A percentile compares a stretch with the other conserved stretches of the same genome.
Evolutionary conservation across 306 rosid species (phyloP).

Genomic region (Vigna hirtella): DNA sequence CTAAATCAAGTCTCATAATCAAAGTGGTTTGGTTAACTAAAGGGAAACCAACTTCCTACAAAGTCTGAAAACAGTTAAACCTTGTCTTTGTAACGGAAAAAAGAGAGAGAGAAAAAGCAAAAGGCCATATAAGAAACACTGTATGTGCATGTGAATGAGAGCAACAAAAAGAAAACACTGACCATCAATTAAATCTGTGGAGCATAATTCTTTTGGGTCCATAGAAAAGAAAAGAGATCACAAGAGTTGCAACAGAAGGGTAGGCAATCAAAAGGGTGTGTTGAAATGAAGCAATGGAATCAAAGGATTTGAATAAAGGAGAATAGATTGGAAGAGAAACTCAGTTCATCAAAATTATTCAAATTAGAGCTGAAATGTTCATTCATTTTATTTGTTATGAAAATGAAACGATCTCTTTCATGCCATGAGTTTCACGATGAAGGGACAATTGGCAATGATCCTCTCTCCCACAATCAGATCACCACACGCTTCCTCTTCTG

Average conservation of each 20-base stretch:
- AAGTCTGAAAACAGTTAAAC: not conserved
- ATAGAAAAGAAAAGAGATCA: not conserved
- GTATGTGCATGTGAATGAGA: not conserved
- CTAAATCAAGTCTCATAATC: not conserved
- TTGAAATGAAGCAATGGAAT: not conserved
- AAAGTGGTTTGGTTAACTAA: not conserved
- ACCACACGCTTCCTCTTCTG: not conserved
- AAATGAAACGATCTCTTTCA: not conserved
- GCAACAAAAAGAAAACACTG: not conserved
- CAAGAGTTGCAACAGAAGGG: not conserved
- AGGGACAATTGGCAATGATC: not conserved
- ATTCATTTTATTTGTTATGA: not conserved
- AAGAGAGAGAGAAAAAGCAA: not conserved
- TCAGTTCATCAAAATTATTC: not conserved
- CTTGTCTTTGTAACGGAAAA: not conserved
- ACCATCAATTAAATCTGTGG: not conserved
- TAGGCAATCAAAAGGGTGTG: not conserved
- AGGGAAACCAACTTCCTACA: not conserved
- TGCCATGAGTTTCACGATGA: not conserved
- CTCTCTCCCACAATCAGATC: not conserved
- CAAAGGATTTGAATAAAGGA: not conserved
- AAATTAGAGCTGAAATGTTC: not conserved
- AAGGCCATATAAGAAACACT: not conserved
- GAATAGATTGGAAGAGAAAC: not conserved
- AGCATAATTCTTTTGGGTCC: constrained; percentile 1